phyloP scores from a whole-genome alignment of 2,329 filamentous ascomycete species.

The Ophiocordyceps camponoti-saundersi region DNA sequence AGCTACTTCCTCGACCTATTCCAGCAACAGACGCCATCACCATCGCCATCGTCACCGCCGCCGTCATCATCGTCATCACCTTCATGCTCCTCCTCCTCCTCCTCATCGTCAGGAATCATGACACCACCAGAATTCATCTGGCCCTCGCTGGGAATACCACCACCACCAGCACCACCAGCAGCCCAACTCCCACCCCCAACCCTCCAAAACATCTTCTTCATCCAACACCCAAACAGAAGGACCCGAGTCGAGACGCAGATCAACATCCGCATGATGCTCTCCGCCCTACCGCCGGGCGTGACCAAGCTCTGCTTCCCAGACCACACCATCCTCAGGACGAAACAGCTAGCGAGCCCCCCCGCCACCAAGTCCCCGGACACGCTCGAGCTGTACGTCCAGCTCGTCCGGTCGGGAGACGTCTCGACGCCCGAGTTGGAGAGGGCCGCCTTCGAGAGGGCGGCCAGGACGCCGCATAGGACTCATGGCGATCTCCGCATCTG shows the following conservation, averaged over 20 bases:
- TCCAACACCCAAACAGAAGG: constrained; percentile 26
- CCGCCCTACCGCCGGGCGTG: constrained; percentile 56
- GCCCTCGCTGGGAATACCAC: too few relatives aligned
- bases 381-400: constrained; percentile 60
- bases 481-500: constrained; percentile 13
- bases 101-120: too few relatives aligned
- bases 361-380: constrained; percentile 53
- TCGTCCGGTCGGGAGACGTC: constrained; percentile 91
- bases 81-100: too few relatives aligned
- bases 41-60: too few relatives aligned
- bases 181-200: too few relatives aligned
- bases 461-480: constrained; percentile 12
- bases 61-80: too few relatives aligned
- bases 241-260: constrained; percentile 96
- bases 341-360: constrained; percentile 61
- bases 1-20: too few relatives aligned
- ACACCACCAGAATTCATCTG: too few relatives aligned
- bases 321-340: constrained; percentile 88
- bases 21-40: too few relatives aligned
- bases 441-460: constrained; percentile 46
- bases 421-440: constrained; percentile 48
- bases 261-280: constrained; percentile 65
- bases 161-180: too few relatives aligned
- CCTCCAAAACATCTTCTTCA: neutral
- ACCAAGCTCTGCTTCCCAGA: constrained; percentile 73